Base-by-base conservation (phyloP, 2,329 filamentous ascomycete genomes). In the Fusarium avenaceum region DNA sequence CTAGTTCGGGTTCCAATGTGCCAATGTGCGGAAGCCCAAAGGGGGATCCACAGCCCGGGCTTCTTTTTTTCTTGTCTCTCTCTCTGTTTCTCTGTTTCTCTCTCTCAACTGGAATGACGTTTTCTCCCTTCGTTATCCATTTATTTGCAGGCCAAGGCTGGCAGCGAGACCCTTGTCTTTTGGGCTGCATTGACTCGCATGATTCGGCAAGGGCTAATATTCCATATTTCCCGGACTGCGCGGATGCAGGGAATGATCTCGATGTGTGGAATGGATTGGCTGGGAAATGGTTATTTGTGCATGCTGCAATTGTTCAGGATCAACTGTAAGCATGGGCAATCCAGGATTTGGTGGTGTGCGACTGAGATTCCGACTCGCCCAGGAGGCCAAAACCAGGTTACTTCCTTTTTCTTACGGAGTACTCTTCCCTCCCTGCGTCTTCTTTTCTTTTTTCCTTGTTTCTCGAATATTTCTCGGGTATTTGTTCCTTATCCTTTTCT, bases 1-100 rank as follows among this genome's bases (percentile, higher is more conserved):
- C 66, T 40, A 55, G 66, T 57, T n/a, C 28, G 51, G 65, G 65
- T 65, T 61, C 57, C 65, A 62, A 68, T 32, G 33, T 7, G 30
- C 19, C 65, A 62, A 68, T 32, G 33, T 7, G 30, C 19, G 32
- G 32, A 24, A 63, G 49, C 64, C 65, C 59, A 67, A 67, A 46
- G 54, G 58, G 26, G 35, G 4, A 15, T 47, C 42, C 51, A 35
- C 22, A 19, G 6, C 24, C 28, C 19, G 19, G 19, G 19, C 28
- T 30, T 30, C 3, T 30, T 30, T 30, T 30, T 30, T 11, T 4
- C 13, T 30, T 10, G 10, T 30, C 28, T 30, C 13, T 30, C 28
- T 30, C 28, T 13, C 10, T 30, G 10, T 30, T 3, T 28, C 22
- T 22, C 22, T 24, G 24, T 26, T 26, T 30, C 28, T 30, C 4